Conservation (phyloP, 768 basidiomycete genomes). For the Tephrocybe sp. region DNA sequence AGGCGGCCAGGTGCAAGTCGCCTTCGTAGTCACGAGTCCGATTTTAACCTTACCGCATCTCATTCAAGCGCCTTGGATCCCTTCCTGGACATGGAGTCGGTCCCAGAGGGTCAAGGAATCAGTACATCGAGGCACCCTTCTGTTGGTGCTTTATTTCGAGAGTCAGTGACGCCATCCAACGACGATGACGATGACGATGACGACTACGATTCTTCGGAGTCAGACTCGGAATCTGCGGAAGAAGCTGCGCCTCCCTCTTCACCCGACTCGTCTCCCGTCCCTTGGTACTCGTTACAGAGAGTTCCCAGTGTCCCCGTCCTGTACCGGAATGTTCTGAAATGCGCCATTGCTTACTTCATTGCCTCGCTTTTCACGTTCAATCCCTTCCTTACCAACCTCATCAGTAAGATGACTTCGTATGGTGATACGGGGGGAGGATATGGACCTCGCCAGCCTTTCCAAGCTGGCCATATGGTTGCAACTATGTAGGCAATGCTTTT, state of each 20-base stretch:
- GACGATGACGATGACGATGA: conserved; percentile 24
- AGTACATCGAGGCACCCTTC: neutral
- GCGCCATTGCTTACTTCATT: conserved; percentile 86
- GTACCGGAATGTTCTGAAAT: conserved; percentile 83
- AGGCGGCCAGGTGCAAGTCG: conserved; percentile 4
- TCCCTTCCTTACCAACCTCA: conserved; percentile 65
- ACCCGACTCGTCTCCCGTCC: conserved; percentile 2
- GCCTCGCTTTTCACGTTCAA: conserved; percentile 93
- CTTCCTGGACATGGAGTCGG: conserved; percentile 11
- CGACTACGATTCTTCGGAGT: conserved; percentile 23
- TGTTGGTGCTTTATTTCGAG: conserved; percentile 4
- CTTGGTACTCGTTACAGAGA: conserved; percentile 19
- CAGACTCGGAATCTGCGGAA: conserved; percentile 14
- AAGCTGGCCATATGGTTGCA: conserved; percentile 89
- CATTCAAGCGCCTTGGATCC: conserved; percentile 13
- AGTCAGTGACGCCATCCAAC: neutral
- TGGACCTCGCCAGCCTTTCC: conserved; percentile 56
- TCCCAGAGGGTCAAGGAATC: conserved; percentile 3
- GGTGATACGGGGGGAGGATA: conserved; percentile 28
- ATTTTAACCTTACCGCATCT: neutral
- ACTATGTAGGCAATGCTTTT: conserved; percentile 67
- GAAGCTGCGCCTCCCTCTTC: conserved; percentile 4
- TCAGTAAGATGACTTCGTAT: conserved; percentile 60
- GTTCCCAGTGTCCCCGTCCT: conserved; percentile 46
- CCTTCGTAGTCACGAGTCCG: neutral